Evolutionary conservation across 2,329 filamentous ascomycete species (phyloP).

Genomic region (Claviceps sp.): DNA sequence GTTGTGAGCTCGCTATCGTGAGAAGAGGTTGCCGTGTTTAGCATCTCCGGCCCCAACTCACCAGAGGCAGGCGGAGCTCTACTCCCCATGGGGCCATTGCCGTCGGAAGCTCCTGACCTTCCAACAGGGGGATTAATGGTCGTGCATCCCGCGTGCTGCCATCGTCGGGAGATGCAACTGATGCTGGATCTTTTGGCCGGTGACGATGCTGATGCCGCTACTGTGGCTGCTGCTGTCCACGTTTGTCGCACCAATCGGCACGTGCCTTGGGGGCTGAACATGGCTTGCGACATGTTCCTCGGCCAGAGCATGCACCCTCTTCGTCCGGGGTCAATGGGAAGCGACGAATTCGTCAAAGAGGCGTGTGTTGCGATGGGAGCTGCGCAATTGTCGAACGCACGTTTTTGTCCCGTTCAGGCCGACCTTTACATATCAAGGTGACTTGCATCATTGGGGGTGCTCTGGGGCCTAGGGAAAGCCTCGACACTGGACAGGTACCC

Average conservation of each 20-base stretch:
- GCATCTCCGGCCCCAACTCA: not conserved
- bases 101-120: no score
- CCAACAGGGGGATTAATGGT: no score
- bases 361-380: no score
- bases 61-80: not conserved
- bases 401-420: no score
- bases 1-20: no score
- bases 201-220: not conserved
- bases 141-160: not conserved
- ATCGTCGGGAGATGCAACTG: not conserved
- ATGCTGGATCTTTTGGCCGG: not conserved
- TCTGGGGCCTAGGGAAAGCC: not conserved
- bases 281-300: not conserved
- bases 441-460: not conserved
- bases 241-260: conserved; percentile 2
- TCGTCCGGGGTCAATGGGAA: no score
- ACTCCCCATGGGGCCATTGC: not conserved
- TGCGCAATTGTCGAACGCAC: no score
- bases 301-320: not conserved
- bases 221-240: not conserved
- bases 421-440: no score
- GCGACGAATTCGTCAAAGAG: no score
- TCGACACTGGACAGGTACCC: not conserved
- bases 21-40: no score
- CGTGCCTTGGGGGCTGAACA: not conserved